phyloP scores from a whole-genome alignment of 352 stramenopile species.

The Thraustotheca clavata region DNA sequence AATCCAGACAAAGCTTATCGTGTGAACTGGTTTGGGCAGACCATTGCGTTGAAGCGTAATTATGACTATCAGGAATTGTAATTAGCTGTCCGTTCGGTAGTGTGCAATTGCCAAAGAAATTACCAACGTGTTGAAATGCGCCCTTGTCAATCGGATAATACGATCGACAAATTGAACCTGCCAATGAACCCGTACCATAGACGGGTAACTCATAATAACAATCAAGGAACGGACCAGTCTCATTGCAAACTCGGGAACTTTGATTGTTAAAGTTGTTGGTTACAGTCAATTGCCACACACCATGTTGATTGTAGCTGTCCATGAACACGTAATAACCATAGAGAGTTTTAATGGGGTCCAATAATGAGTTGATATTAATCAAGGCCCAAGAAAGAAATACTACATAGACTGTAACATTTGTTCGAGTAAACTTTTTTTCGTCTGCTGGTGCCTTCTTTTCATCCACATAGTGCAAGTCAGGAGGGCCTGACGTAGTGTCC shows the following conservation, averaged over 20 bases:
- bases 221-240: background rate
- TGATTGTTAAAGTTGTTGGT: conserved; percentile 1
- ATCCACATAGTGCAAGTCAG: no score
- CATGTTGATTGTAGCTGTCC: background rate
- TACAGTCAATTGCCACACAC: background rate
- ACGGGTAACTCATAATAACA: conserved; percentile 16
- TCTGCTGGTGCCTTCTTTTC: no score
- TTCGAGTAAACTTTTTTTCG: no score
- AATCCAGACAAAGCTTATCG: background rate
- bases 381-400: no score
- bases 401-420: no score
- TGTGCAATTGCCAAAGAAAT: conserved; percentile 18
- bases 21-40: background rate
- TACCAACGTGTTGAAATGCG: conserved; percentile 7
- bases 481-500: no score
- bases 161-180: conserved; percentile 1
- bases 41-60: background rate
- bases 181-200: conserved; percentile 5
- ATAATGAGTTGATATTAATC: conserved; percentile 1
- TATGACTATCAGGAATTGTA: background rate
- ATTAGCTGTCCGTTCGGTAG: background rate
- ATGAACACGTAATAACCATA: conserved; percentile 4
- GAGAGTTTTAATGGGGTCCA: conserved; percentile 11
- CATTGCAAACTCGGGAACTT: background rate
- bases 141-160: conserved; percentile 11